Conservation (phyloP, 202 grass and related monocot genomes). For the Elaeis oleifera region DNA sequence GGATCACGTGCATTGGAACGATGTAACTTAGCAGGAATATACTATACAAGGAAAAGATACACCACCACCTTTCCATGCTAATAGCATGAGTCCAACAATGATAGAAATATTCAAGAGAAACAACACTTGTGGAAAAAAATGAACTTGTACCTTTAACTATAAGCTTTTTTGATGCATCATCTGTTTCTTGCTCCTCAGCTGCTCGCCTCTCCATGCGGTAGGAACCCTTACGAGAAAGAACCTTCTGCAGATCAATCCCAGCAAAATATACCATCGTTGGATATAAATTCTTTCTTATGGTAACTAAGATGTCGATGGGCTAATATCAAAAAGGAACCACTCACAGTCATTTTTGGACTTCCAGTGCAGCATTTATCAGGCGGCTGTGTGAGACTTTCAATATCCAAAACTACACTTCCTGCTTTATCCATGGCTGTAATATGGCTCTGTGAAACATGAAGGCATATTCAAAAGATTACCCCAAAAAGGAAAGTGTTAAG, state of each 20-base stretch:
- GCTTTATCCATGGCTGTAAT: constrained; percentile 60
- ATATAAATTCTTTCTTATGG: background rate
- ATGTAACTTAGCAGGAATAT: too few relatives aligned
- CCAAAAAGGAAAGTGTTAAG: constrained; percentile 14
- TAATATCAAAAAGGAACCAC: constrained; percentile 9
- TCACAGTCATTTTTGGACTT: constrained; percentile 73
- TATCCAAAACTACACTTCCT: constrained; percentile 61
- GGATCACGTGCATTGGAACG: too few relatives aligned
- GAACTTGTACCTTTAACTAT: constrained; percentile 59
- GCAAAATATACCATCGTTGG: too few relatives aligned
- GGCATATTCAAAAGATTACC: constrained; percentile 7
- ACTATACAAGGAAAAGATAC: too few relatives aligned
- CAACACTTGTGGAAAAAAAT: background rate
- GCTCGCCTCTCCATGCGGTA: constrained; percentile 54
- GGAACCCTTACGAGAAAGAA: constrained; percentile 75
- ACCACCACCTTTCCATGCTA: background rate
- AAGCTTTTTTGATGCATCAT: constrained; percentile 58
- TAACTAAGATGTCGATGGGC: background rate
- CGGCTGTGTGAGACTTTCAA: constrained; percentile 61
- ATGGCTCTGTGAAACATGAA: constrained; percentile 28
- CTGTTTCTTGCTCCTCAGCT: constrained; percentile 58
- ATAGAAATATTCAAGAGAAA: background rate
- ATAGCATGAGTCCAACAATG: background rate
- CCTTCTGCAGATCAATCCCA: constrained; percentile 43
- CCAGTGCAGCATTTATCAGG: constrained; percentile 75